Percentiles rank a stretch among this genome's conserved stretches.
These are phyloP conservation scores for Zymoseptoria passerinii DNA, from an alignment of 2,329 filamentous ascomycete species.

Conservation along the genomic window DNA sequence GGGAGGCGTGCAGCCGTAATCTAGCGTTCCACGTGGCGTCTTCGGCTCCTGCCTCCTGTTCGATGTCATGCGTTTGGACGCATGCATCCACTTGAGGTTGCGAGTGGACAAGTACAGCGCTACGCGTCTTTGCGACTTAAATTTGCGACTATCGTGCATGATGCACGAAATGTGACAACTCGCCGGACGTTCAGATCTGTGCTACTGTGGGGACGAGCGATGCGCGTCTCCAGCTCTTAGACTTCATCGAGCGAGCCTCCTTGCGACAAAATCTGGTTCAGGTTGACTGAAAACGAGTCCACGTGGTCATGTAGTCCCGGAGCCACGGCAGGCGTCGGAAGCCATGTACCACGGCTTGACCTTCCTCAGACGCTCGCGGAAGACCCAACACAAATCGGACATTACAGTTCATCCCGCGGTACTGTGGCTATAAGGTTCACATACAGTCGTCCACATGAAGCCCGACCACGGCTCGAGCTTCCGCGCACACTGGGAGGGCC, in stretches of 20 bases:
- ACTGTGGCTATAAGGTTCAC: neutral
- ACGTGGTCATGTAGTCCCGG: neutral
- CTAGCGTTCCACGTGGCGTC: neutral
- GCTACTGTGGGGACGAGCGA: neutral
- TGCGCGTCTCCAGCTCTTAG: neutral
- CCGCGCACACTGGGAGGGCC: neutral
- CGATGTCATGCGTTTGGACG: neutral
- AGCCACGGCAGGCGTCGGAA: neutral
- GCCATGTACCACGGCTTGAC: neutral
- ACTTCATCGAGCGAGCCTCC: neutral
- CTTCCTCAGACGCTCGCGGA: neutral
- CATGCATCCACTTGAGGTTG: neutral
- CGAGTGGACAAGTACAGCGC: no score
- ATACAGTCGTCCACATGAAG: neutral
- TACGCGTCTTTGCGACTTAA: no score
- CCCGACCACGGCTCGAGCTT: neutral
- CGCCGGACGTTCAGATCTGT: neutral
- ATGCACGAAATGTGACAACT: neutral
- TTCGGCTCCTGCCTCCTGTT: neutral
- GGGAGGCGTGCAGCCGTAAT: neutral
- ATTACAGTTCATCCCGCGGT: neutral
- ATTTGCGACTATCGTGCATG: no score
- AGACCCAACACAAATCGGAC: neutral
- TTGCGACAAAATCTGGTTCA: neutral
- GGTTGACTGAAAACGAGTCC: no score